Evolutionary conservation across 768 basidiomycete species (phyloP), one percentile per base, ranked within the genome.

Genomic region (Atractiella rhizophila): DNA sequence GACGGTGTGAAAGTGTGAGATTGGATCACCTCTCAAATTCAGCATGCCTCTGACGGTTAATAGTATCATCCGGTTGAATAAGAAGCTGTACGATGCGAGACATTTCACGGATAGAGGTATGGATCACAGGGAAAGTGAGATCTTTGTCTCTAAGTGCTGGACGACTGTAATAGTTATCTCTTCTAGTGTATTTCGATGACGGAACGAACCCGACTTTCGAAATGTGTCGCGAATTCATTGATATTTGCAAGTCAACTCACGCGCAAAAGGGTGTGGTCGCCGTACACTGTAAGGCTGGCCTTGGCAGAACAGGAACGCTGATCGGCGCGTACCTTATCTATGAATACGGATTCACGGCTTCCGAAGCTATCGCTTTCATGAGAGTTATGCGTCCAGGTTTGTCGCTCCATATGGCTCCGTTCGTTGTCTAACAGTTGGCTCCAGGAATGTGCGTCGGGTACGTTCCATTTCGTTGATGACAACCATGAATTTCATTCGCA

Each of bases 291-390:
- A 88, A 88, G 65, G 91, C 91, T 36, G 91, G 91, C 30, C 67
- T 98, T 10, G 91, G 91, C 19, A 68, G 91, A 41, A 96, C 91
- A 5, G 91, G 91, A 4, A 88, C 85, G 4, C 66, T 98, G 44
- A 88, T 98, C 46, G 91, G 91, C 27, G 91, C 88, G 8, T 96
- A 94, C 64, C 68, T 98, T 41, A 80, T 91, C 46, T 98, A 91
- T 79, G 94, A 94, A 60, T 88, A 94, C 53, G 81, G 80, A 18
- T 98, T 98, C 57, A 82, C 85, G 15, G 88, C 88, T 1, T 70
- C 74, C 37, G 82, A 96, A 60, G 91, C 77, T 5, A 96, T 96
- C 42, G 91, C 77, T 0, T 94, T 86, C 60, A 96, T 96, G 91
- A 76, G 91, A 16, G 81, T 98, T 50, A 74, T 91, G 41, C 73